Percentiles rank a stretch among this genome's conserved stretches.
Evolutionary conservation across 2,329 filamentous ascomycete genomes (phyloP).

Genomic region (Alternaria gansuensis): DNA sequence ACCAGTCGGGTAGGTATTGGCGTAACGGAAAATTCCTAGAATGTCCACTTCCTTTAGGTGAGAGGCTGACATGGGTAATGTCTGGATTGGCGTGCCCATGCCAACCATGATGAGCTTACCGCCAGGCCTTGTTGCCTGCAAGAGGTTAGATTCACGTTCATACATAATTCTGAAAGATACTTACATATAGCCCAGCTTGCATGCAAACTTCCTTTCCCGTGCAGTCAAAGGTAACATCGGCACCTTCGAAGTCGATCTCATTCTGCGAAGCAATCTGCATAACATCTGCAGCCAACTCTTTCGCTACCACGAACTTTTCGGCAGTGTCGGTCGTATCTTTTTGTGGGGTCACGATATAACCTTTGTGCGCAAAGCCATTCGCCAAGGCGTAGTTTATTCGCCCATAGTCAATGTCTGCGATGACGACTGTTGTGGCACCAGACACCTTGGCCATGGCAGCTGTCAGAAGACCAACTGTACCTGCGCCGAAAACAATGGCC

Average conservation of each 20-base stretch:
- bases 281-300: constrained; percentile 49
- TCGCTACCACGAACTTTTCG: constrained; percentile 48
- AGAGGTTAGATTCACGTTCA: constrained; percentile 22
- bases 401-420: constrained; percentile 53
- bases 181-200: constrained; percentile 55
- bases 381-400: constrained; percentile 53
- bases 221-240: constrained; percentile 55
- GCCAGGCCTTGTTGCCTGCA: constrained; percentile 57
- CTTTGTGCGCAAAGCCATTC: constrained; percentile 53
- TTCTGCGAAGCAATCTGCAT: constrained; percentile 50
- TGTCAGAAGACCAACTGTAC: constrained; percentile 63
- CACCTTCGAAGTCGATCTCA: constrained; percentile 52
- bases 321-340: constrained; percentile 40
- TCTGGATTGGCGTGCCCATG: constrained; percentile 66
- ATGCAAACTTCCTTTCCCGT: constrained; percentile 56
- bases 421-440: constrained; percentile 54
- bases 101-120: constrained; percentile 65
- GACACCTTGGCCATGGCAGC: constrained; percentile 54
- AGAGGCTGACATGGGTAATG: constrained; percentile 63
- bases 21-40: constrained; percentile 66
- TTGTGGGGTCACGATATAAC: constrained; percentile 45
- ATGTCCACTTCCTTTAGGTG: constrained; percentile 65
- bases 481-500: constrained; percentile 86
- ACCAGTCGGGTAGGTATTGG: constrained; percentile 64
- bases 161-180: constrained; percentile 15